Base-by-base conservation (phyloP, 1,139 yeast genomes). In the Ogataea hybrid region DNA sequence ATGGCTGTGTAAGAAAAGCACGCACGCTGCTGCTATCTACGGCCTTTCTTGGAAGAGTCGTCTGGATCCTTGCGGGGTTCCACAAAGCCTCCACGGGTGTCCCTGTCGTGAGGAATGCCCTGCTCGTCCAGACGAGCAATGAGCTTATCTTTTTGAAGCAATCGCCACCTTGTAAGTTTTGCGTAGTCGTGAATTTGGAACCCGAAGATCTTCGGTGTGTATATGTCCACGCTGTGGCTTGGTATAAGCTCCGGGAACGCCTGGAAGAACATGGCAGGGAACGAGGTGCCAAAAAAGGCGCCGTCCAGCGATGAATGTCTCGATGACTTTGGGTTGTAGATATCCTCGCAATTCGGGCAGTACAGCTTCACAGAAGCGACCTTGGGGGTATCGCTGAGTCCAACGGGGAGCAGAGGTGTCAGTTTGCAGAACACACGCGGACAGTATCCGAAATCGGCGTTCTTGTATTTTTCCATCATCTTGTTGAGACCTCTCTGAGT, bases 261-360 rank as follows among this genome's bases (percentile, higher is more conserved):
- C 61, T 89, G 97, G 64, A 92, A 77, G 56, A 92, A 84, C 96
- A 94, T 88, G 7, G 95, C 97, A 1, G 98, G 97, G 68, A 92
- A 92, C 21, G 95, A 84, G 3, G 97, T 85, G 6, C 98, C 98
- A 58, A 92, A 94, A 64, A 85, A 92, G 0, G 97, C 97, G 20
- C 97, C 97, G 62, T 92, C 98, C 40, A 92, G 84, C 28, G 81
- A 74, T 9, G 90, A 75, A 60, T 89, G 97, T 52, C 96, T 79
- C 2, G 85, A 79, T 7, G 92, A 81, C 58, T 89, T 87, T 8
- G 98, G 98, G 55, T 87, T 84, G 66, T 90, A 92, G 41, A 92
- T 68, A 61, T 94, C 98, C 65, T 92, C 98, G 68, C 98, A 92
- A 54, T 84, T 85, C 41, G 96, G 94, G 64, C 98, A 92, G 66